A percentile compares a stretch with the other conserved stretches of the same genome.
These are phyloP conservation scores for Mortierella antarctica DNA, from an alignment of 192 early-diverging fungal genomes.

Conservation along the genomic window DNA sequence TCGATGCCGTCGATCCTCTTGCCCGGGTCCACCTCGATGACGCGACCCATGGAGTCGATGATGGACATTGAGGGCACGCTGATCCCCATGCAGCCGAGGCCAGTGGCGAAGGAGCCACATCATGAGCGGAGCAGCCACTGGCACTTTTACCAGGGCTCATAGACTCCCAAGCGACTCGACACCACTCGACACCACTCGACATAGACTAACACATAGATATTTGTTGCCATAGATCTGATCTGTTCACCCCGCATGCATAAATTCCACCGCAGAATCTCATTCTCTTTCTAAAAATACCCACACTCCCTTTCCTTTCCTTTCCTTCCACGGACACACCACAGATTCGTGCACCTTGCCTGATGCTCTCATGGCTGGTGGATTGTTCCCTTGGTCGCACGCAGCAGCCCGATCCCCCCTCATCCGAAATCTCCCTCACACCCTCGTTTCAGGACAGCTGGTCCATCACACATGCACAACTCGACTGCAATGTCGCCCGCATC, in stretches of 20 bases:
- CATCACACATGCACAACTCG: too few relatives aligned
- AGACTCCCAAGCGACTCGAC: too few relatives aligned
- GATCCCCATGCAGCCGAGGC: conserved; percentile 1
- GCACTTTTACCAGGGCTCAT: conserved; percentile 1
- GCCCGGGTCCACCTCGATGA: not conserved
- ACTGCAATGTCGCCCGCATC: too few relatives aligned
- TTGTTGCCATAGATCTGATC: too few relatives aligned
- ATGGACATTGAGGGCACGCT: conserved; percentile 25
- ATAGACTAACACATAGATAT: too few relatives aligned
- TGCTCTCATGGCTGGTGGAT: not conserved
- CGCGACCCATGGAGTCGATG: conserved; percentile 7
- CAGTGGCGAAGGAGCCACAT: not conserved
- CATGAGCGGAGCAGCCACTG: conserved; percentile 9
- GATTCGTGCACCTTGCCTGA: not conserved
- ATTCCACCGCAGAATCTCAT: too few relatives aligned
- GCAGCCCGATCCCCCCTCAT: too few relatives aligned
- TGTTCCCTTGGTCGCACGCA: not conserved
- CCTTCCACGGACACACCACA: not conserved
- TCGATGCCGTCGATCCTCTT: conserved; percentile 28
- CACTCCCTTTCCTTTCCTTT: not conserved
- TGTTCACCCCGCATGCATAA: too few relatives aligned
- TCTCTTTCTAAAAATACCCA: not conserved
- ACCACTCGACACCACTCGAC: too few relatives aligned
- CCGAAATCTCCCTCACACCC: too few relatives aligned
- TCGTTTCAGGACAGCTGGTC: too few relatives aligned